phyloP scores from a whole-genome alignment of 2,329 filamentous ascomycete genomes.

The Pyrenophora seminiperda region DNA sequence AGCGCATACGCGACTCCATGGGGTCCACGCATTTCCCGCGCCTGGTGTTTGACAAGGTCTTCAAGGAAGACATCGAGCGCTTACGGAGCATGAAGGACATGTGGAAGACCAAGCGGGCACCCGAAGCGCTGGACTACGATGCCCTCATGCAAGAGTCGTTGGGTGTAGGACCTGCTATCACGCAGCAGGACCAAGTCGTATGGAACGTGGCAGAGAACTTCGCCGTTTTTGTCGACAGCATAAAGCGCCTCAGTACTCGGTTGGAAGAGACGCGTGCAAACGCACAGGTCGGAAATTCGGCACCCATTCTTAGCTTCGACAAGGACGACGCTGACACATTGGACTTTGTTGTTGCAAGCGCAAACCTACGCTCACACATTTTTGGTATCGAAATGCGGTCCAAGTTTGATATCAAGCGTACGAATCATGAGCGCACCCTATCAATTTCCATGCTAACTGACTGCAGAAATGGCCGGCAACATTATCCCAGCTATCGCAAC shows the following conservation, averaged over 20 bases:
- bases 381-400: conserved; percentile 89
- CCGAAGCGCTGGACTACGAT: conserved; percentile 74
- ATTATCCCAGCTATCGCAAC: conserved; percentile 99
- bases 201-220: conserved; percentile 89
- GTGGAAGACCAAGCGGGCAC: conserved; percentile 85
- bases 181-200: conserved; percentile 70
- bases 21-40: conserved; percentile 77
- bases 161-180: conserved; percentile 59
- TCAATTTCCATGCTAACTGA: conserved; percentile 7
- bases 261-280: conserved; percentile 67
- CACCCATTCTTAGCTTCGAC: conserved; percentile 81
- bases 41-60: conserved; percentile 92
- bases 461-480: conserved; percentile 90
- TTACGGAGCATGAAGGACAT: conserved; percentile 89
- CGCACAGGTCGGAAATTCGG: conserved; percentile 53
- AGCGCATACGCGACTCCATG: conserved; percentile 79
- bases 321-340: conserved; percentile 96
- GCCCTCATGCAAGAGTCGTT: conserved; percentile 60
- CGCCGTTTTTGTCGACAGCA: conserved; percentile 81
- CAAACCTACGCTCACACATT: conserved; percentile 85
- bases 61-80: conserved; percentile 80
- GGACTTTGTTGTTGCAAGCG: conserved; percentile 89
- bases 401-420: conserved; percentile 90
- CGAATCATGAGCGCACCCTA: conserved; percentile 19
- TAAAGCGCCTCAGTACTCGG: conserved; percentile 76